phyloP scores from a whole-genome alignment of 345 rosid genomes.

The Physaria fendleri region DNA sequence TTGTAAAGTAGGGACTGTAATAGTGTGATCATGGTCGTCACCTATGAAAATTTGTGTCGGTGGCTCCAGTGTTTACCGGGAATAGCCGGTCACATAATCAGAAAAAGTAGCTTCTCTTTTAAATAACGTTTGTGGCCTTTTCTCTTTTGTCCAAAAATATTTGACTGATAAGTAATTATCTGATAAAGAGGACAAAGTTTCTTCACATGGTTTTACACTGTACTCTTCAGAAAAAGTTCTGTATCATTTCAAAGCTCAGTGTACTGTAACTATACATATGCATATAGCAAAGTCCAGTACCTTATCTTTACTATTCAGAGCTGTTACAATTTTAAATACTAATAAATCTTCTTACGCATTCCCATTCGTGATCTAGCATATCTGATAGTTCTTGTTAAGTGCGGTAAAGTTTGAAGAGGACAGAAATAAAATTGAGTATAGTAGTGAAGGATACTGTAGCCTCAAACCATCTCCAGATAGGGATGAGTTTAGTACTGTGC shows the following conservation, averaged over 20 bases:
- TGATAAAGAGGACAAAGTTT: too few relatives aligned
- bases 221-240: too few relatives aligned
- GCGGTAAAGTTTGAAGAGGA: constrained; percentile 2
- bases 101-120: neutral
- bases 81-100: constrained; percentile 17
- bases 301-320: constrained; percentile 7
- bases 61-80: constrained; percentile 23
- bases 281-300: constrained; percentile 13
- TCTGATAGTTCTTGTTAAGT: constrained; percentile 48
- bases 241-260: neutral
- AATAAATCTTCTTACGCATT: constrained; percentile 47
- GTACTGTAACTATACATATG: constrained; percentile 6
- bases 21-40: constrained; percentile 12
- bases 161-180: too few relatives aligned
- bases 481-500: constrained; percentile 65
- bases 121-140: neutral
- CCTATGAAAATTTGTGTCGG: constrained; percentile 21
- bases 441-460: constrained; percentile 69
- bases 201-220: too few relatives aligned
- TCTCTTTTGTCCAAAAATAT: constrained; percentile 3
- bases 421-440: constrained; percentile 1
- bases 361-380: constrained; percentile 86
- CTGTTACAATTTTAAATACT: neutral
- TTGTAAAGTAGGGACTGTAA: constrained; percentile 18
- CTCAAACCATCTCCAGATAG: constrained; percentile 70